Evolutionary conservation across 2,329 filamentous ascomycete species (phyloP).

Genomic region (Hymenoscyphus repandus): DNA sequence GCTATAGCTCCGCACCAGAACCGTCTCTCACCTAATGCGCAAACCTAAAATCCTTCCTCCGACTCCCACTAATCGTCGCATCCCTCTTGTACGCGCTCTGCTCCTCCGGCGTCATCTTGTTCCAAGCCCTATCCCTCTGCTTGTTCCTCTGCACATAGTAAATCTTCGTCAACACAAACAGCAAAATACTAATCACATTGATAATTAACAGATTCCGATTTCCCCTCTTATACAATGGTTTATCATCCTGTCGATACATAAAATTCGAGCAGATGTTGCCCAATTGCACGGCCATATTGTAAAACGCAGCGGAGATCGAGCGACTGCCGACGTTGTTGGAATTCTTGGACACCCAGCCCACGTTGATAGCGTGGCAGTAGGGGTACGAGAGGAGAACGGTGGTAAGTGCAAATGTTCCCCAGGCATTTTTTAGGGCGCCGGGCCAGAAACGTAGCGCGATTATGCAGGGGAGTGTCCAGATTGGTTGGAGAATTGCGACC

Average conservation of each 20-base stretch:
- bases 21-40: too few species aligned
- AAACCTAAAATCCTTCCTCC: conserved; percentile 36
- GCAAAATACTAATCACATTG: conserved; percentile 38
- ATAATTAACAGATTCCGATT: conserved; percentile 53
- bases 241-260: conserved; percentile 47
- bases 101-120: conserved; percentile 39
- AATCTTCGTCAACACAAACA: conserved; percentile 45
- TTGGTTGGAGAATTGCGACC: conserved; percentile 31
- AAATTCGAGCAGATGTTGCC: conserved; percentile 35
- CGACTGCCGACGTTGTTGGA: conserved; percentile 57
- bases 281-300: conserved; percentile 46
- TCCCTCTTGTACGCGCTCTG: conserved; percentile 31
- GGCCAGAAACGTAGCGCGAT: conserved; percentile 32
- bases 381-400: conserved; percentile 28
- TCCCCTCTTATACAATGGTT: conserved; percentile 50
- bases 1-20: too few species aligned
- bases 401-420: conserved; percentile 35
- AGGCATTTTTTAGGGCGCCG: conserved; percentile 24
- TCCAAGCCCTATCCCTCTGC: conserved; percentile 38
- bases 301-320: conserved; percentile 57
- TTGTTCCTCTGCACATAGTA: conserved; percentile 44
- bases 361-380: conserved; percentile 29
- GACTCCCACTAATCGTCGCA: conserved; percentile 35
- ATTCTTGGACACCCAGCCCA: conserved; percentile 48
- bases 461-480: conserved; percentile 39